Base-by-base conservation (phyloP, 345 rosid genomes). In the Dovyalis caffra region DNA sequence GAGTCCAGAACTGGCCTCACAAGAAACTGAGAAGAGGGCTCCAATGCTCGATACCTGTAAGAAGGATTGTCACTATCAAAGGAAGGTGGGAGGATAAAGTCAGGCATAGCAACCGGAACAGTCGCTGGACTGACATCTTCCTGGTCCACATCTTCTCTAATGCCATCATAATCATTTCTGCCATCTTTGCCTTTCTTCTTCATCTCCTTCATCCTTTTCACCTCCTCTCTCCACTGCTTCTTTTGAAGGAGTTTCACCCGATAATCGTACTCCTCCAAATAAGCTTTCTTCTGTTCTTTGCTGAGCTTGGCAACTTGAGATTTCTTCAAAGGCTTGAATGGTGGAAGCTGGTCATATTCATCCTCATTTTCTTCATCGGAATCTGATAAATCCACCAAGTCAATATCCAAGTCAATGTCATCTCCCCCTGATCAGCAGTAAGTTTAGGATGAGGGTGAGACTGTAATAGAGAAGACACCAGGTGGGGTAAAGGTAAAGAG, bases 381-480 rank as follows among this genome's bases (percentile, higher is more conserved):
- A 72, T 78, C 81, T 16, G 72, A 63, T 37, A 58, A 64, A 63
- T 83, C 79, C 34, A 72, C 77, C 80, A 75, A 62, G 56, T 81
- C 88, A 5, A 84, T 11, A 34, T 82, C 79, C 1, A 69, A 78
- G 57, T 78, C 86, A 72, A 77, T 40, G 21, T 75, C 67, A 18
- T 81, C 85, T 34, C 74, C 81, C 68, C 78, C 67, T 78, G 81
- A 64, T 74, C 74, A 71, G 73, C 35, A 14, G 83, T 21, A 34
- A 83, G 75, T 70, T 83, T 81, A 57, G 77, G 83, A 75, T 83
- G 82, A 70, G 79, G 56, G 16, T 79, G 84, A 37, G 82, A 76
- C 75, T 77, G 88, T 77, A 86, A 79, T 38, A 85, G 76, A 62
- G 84, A 81, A 65, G 90, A 88, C 69, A 88, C 71, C 40, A 86